Conservation (phyloP, 2,329 filamentous ascomycete species). For the Anisogramma anomala region DNA sequence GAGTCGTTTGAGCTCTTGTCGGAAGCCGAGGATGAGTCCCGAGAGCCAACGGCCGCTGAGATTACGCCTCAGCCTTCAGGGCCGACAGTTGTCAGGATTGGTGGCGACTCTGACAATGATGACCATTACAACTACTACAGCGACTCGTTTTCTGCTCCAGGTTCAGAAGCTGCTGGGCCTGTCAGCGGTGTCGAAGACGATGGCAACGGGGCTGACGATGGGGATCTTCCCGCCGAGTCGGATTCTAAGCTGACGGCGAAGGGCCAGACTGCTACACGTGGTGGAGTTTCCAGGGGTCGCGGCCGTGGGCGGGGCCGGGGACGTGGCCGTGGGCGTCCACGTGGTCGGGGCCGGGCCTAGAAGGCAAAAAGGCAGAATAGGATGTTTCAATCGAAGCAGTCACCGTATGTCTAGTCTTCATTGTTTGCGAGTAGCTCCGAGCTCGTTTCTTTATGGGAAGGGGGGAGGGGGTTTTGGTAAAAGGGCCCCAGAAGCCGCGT, state of each 20-base stretch:
- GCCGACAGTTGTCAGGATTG: conserved; percentile 25
- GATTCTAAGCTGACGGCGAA: conserved; percentile 15
- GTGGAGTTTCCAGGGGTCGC: conserved; percentile 1
- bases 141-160: conserved; percentile 7
- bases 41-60: conserved; percentile 8
- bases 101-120: conserved; percentile 19
- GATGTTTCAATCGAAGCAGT: too few relatives aligned
- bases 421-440: too few relatives aligned
- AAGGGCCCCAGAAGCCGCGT: too few relatives aligned
- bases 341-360: too few relatives aligned
- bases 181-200: conserved; percentile 16
- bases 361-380: too few relatives aligned
- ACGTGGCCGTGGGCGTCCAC: conserved; percentile 10
- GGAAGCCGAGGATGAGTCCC: not conserved
- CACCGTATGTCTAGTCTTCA: too few relatives aligned
- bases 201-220: conserved; percentile 1
- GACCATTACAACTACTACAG: conserved; percentile 14
- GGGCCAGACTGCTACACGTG: conserved; percentile 4
- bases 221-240: conserved; percentile 3
- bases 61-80: conserved; percentile 14
- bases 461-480: too few relatives aligned
- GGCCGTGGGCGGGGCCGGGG: conserved; percentile 10
- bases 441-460: too few relatives aligned
- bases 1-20: not conserved
- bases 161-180: conserved; percentile 11